Base-by-base conservation (phyloP, 495 filamentous ascomycete species). In the Trichoderma parareesei region DNA sequence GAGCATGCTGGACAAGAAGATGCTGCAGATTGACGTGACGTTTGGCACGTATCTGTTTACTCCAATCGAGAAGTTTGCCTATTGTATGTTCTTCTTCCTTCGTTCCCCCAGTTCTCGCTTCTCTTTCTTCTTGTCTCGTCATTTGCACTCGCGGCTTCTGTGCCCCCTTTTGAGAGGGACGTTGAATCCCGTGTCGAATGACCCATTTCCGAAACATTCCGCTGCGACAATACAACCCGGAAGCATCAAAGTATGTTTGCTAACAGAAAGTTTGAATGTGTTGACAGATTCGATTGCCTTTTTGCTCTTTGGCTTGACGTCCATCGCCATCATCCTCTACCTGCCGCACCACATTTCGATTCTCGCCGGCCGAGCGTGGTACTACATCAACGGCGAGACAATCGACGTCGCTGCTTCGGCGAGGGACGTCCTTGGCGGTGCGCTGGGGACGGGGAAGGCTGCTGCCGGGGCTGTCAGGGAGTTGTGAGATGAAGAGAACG, bases 311-410 rank as follows among this genome's bases (percentile, higher is more conserved):
- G 86, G 85, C 68, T 87, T 98, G 81, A 85, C 96, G 71, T 82
- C 92, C 67, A 89, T 92, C 69, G 94, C 90, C 65, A 85, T 85
- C 68, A 88, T 89, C 53, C 84, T 98, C 66, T 98, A 98, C 79
- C 89, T 98, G 20, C 94, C 94, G 27, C 87, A 93, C 66, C 94
- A 98, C 74, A 74, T 98, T 70, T 78, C 84, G 67, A 84, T 85
- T 67, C 87, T 98, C 70, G 82, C 88, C 68, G 82, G 82, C 69
- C 87, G 93, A 71, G 85, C 92, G 38, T 96, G 91, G 86, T 98
- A 96, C 79, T 98, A 98, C 82, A 91, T 91, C 69, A 87, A 85
- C 65, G 91, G 93, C 70, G 89, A 90, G 64, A 71, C 73, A 42
- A 68, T 74, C 62, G 75, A 72, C 62, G 60, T 76, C 33, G 69